Percentiles rank a stretch among this genome's conserved stretches.
phyloP scores from a whole-genome alignment of 805 yeast genomes.

The Ogataea ramenticola region DNA sequence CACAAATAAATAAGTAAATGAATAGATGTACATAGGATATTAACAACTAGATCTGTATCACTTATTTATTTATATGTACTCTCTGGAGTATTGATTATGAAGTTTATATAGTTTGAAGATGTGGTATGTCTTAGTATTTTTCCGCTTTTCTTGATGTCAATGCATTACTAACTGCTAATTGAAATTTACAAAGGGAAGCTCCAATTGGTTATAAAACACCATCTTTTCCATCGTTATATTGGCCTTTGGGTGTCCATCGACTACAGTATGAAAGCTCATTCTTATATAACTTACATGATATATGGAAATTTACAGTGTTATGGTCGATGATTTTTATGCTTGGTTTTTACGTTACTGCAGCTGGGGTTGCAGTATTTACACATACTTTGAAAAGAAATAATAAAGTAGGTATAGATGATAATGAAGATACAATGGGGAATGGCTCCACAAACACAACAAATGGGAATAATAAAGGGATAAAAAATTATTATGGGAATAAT shows the following conservation, averaged over 20 bases:
- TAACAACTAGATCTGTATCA: no score
- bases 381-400: conserved; percentile 18
- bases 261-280: conserved; percentile 38
- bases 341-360: conserved; percentile 58
- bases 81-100: no score
- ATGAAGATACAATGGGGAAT: not conserved
- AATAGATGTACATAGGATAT: no score
- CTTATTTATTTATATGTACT: no score
- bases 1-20: no score
- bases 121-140: not conserved
- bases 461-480: conserved; percentile 14
- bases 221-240: conserved; percentile 67
- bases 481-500: conserved; percentile 8
- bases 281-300: conserved; percentile 62
- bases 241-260: conserved; percentile 45
- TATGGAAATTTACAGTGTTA: conserved; percentile 74
- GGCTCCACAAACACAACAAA: not conserved
- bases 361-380: conserved; percentile 48
- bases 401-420: not conserved
- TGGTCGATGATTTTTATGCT: conserved; percentile 74
- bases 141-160: no score
- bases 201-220: conserved; percentile 85
- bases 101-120: no score
- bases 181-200: conserved; percentile 14
- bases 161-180: not conserved